Percentiles rank a stretch among this genome's conserved stretches.
Conservation (phyloP, 805 yeast species). For the Starmerella geochares region DNA sequence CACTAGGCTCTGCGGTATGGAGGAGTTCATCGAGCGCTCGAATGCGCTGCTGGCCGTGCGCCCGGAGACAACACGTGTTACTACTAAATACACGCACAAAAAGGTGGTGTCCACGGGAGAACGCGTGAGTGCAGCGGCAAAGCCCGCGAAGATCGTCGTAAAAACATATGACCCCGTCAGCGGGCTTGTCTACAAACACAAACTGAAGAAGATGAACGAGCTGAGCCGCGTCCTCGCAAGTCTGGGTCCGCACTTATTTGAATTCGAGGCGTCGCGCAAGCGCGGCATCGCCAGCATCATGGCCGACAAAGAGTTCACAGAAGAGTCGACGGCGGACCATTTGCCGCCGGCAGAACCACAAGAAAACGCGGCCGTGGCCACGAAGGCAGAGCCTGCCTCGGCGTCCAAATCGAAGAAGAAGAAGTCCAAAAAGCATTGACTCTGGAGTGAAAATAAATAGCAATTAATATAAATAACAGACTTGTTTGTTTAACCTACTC, state of each 20-base stretch:
- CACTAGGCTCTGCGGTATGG: slow-evolving; percentile 26
- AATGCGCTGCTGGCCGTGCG: slow-evolving; percentile 37
- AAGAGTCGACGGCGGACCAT: slow-evolving; percentile 11
- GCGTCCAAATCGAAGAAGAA: slow-evolving; percentile 21
- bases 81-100: slow-evolving; percentile 35
- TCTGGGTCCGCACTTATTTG: slow-evolving; percentile 41
- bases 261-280: slow-evolving; percentile 19
- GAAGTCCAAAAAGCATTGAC: slow-evolving; percentile 23
- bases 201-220: slow-evolving; percentile 58
- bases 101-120: slow-evolving; percentile 22
- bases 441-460: not conserved
- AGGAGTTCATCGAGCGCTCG: slow-evolving; percentile 37
- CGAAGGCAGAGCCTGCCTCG: not conserved
- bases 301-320: slow-evolving; percentile 26
- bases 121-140: slow-evolving; percentile 27
- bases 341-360: slow-evolving; percentile 15
- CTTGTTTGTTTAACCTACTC: not conserved
- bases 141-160: slow-evolving; percentile 37
- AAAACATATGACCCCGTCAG: slow-evolving; percentile 56
- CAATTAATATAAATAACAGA: not conserved
- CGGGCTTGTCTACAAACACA: slow-evolving; percentile 51
- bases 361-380: slow-evolving; percentile 4
- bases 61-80: slow-evolving; percentile 33
- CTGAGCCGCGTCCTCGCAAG: slow-evolving; percentile 62
- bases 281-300: slow-evolving; percentile 30